Evolutionary conservation across 305 asterid species (phyloP).

Genomic region (Rubia tinctorum): DNA sequence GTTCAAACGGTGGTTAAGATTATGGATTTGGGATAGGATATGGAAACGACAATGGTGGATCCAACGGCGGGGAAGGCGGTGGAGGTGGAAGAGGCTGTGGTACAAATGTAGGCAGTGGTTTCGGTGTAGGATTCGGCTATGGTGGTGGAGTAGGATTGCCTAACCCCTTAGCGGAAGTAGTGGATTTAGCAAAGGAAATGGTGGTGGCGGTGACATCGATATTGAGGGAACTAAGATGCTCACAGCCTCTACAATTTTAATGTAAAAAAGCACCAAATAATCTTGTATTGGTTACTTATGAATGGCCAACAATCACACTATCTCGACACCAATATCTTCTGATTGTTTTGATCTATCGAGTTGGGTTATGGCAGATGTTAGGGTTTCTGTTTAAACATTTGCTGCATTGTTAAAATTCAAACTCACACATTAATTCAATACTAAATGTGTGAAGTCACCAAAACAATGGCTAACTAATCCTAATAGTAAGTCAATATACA

Average conservation of each 20-base stretch:
- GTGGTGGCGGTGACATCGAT: neutral
- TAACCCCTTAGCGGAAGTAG: neutral
- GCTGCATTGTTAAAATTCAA: too few relatives aligned
- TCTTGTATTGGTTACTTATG: too few relatives aligned
- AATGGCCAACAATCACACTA: too few relatives aligned
- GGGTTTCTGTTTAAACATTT: too few relatives aligned
- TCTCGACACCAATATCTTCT: too few relatives aligned
- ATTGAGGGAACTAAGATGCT: neutral
- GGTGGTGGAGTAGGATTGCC: neutral
- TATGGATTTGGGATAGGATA: neutral
- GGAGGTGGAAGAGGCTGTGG: neutral
- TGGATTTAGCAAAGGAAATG: slow-evolving; percentile 5
- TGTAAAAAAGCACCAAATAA: too few relatives aligned
- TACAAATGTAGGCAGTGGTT: neutral
- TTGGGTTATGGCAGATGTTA: too few relatives aligned
- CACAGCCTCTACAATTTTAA: too few relatives aligned
- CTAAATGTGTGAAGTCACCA: neutral
- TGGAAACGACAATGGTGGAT: neutral
- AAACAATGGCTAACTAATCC: neutral
- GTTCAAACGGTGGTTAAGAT: neutral
- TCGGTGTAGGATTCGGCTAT: slow-evolving; percentile 4
- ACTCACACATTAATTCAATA: neutral
- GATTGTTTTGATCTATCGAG: too few relatives aligned
- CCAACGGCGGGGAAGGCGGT: neutral
- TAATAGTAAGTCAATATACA: too few relatives aligned